Evolutionary conservation across 2,329 filamentous ascomycete genomes (phyloP).

Genomic region (Scedosporium minutisporum): DNA sequence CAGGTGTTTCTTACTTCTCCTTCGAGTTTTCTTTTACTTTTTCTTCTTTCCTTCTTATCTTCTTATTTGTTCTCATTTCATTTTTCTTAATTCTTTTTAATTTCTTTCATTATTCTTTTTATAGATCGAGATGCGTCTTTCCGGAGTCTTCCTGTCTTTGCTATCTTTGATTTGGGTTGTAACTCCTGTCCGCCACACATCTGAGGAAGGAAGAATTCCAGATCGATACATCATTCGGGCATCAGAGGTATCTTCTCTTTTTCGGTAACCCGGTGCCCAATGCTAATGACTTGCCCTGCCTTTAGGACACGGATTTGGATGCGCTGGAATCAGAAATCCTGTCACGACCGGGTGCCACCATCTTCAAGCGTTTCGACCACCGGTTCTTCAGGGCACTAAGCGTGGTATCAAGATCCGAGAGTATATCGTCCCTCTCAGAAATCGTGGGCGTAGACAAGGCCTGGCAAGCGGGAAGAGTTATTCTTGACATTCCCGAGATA

Average conservation of each 20-base stretch:
- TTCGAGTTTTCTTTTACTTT: neutral
- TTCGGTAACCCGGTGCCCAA: neutral
- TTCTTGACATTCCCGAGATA: neutral
- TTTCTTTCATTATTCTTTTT: neutral
- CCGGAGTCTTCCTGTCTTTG: neutral
- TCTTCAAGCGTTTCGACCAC: conserved; percentile 3
- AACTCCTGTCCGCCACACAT: neutral
- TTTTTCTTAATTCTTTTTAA: neutral
- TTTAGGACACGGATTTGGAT: neutral
- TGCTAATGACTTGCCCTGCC: neutral
- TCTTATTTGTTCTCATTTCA: neutral
- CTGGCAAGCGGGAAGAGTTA: neutral
- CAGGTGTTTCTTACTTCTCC: neutral
- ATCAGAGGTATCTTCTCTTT: neutral
- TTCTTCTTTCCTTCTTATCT: neutral
- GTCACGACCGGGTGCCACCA: neutral
- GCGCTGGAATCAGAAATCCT: neutral
- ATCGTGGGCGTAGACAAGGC: neutral
- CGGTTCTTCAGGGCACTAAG: conserved; percentile 2
- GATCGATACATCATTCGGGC: conserved; percentile 4
- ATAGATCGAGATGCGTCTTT: neutral
- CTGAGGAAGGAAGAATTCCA: neutral
- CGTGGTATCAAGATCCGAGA: neutral
- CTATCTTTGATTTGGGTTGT: neutral
- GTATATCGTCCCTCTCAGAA: neutral